Conservation (phyloP, 2,329 filamentous ascomycete genomes). For the Sporothrix curviconia region DNA sequence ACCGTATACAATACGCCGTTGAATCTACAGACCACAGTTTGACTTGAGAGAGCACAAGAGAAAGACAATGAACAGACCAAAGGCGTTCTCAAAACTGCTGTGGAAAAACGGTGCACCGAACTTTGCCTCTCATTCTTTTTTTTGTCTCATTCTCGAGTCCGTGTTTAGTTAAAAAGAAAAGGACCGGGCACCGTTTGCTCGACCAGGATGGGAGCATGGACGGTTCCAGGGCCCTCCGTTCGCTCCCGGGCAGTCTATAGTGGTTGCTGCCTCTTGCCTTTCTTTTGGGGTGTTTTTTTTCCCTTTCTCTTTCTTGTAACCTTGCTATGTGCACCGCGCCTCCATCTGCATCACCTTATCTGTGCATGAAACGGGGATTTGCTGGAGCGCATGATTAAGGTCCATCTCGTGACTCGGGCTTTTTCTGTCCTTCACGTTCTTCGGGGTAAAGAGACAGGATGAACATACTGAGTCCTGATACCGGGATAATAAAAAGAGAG, state of each 20-base stretch:
- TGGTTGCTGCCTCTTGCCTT: not conserved
- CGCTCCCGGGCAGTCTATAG: not conserved
- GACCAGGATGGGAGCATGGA: not conserved
- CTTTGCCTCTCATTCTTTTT: too few species aligned
- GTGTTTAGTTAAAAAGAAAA: too few species aligned
- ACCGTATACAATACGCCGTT: not conserved
- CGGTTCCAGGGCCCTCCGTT: not conserved
- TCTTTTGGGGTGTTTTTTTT: not conserved
- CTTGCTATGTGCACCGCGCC: not conserved
- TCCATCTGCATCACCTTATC: not conserved
- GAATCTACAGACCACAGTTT: too few species aligned
- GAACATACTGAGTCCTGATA: not conserved
- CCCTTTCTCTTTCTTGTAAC: not conserved
- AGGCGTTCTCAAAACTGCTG: too few species aligned
- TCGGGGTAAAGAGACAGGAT: not conserved
- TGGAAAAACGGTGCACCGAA: too few species aligned
- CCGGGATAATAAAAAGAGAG: not conserved
- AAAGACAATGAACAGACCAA: not conserved
- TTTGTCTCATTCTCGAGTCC: not conserved
- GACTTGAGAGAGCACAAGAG: too few species aligned
- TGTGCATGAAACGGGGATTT: conserved; percentile 1
- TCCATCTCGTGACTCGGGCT: not conserved
- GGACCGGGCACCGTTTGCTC: not conserved
- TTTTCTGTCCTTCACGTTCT: not conserved
- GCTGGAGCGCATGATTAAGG: conserved; percentile 4